A percentile compares a stretch with the other conserved stretches of the same genome.
phyloP scores from a whole-genome alignment of 331 rosid genomes.

The Spiraea crenata region DNA sequence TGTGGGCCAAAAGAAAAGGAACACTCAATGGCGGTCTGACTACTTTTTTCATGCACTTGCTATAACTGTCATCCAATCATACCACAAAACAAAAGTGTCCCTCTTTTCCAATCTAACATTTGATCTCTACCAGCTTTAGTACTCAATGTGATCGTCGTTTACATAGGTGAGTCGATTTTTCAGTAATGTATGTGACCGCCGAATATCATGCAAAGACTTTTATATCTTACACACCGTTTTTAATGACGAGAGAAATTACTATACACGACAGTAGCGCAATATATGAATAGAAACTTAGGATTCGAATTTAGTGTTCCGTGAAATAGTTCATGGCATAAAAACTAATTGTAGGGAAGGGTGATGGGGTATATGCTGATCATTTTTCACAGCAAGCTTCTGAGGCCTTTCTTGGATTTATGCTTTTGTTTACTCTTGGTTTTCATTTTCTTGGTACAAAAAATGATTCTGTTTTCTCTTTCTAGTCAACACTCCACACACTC shows the following conservation, averaged over 20 bases:
- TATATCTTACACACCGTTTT: too few relatives aligned
- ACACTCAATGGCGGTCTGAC: constrained; percentile 5
- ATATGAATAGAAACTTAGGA: too few relatives aligned
- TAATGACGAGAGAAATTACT: too few relatives aligned
- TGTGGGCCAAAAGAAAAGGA: constrained; percentile 18
- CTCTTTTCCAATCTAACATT: constrained; percentile 16
- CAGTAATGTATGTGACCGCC: too few relatives aligned
- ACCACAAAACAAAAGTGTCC: constrained; percentile 23
- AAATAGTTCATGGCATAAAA: not conserved
- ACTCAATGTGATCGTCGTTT: not conserved
- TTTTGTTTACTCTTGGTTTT: constrained; percentile 3
- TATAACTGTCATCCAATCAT: constrained; percentile 28
- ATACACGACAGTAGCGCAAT: too few relatives aligned
- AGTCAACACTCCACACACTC: constrained; percentile 36
- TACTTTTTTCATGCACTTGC: not conserved
- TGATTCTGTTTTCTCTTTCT: constrained; percentile 40
- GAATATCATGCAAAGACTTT: too few relatives aligned
- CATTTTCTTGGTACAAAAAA: constrained; percentile 27
- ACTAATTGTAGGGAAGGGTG: constrained; percentile 13
- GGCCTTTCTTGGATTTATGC: constrained; percentile 15
- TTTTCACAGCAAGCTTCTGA: constrained; percentile 15
- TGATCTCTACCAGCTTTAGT: constrained; percentile 17
- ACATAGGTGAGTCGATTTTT: too few relatives aligned
- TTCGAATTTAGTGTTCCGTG: not conserved
- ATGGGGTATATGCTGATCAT: constrained; percentile 7